Conservation (phyloP, 352 stramenopile genomes). For the Phytophthora sansomeana region DNA sequence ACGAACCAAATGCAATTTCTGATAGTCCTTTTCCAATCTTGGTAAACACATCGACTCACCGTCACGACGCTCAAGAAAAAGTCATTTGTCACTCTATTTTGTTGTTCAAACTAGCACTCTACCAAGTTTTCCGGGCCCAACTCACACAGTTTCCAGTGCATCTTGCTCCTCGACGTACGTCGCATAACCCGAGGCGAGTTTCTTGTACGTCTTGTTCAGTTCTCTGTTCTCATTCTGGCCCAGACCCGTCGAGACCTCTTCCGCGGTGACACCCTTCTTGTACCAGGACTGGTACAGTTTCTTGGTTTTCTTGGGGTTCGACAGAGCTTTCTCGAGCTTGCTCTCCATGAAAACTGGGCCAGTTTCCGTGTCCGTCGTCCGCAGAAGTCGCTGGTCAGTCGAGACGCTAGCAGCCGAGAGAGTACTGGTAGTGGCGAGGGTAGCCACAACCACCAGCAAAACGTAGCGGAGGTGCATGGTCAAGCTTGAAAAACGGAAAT, state of each 20-base stretch:
- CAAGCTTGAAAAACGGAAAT: background rate
- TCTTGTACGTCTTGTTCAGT: constrained; percentile 13
- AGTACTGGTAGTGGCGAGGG: constrained; percentile 7
- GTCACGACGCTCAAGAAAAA: no score
- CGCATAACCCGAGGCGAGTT: constrained; percentile 21
- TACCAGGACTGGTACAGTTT: constrained; percentile 30
- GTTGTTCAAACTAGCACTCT: background rate
- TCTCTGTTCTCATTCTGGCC: constrained; percentile 17
- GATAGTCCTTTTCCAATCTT: no score
- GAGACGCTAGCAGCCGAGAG: background rate
- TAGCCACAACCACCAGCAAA: constrained; percentile 4
- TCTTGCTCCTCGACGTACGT: constrained; percentile 13
- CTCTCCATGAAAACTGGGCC: constrained; percentile 18
- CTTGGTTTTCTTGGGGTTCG: constrained; percentile 26
- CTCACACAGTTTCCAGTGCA: background rate
- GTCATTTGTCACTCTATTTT: background rate
- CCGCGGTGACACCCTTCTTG: constrained; percentile 21
- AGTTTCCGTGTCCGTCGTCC: background rate
- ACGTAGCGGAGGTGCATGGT: constrained; percentile 20
- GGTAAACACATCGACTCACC: no score
- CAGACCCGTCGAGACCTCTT: constrained; percentile 13
- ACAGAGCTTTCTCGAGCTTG: constrained; percentile 13
- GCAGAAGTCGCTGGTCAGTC: constrained; percentile 19
- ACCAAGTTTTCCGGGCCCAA: background rate
- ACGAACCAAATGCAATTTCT: no score